phyloP scores from a whole-genome alignment of 768 basidiomycete species.

The Boletus insuetus region DNA sequence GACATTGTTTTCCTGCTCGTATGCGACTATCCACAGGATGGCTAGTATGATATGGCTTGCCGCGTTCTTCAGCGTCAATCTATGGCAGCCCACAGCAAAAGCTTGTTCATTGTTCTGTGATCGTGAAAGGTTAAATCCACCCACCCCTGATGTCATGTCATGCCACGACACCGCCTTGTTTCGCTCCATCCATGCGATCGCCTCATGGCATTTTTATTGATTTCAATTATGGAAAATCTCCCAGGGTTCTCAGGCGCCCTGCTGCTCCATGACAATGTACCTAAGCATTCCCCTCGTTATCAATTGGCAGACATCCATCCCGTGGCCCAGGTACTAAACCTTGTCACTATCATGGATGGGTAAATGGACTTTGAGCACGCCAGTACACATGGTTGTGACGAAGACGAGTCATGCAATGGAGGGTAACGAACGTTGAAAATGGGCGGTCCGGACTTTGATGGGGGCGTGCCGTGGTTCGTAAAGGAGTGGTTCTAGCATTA shows the following conservation, averaged over 20 bases:
- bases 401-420: not conserved
- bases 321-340: conserved; percentile 5
- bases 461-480: not conserved
- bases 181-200: conserved; percentile 23
- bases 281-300: not conserved
- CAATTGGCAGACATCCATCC: conserved; percentile 15
- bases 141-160: conserved; percentile 17
- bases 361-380: not conserved
- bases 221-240: conserved; percentile 12
- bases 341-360: not conserved
- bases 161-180: conserved; percentile 12
- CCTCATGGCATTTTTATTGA: conserved; percentile 24
- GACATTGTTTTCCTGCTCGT: not conserved
- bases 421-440: conserved; percentile 1
- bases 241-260: too few species aligned
- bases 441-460: conserved; percentile 1
- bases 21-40: conserved; percentile 16
- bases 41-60: conserved; percentile 1
- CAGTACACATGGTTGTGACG: not conserved
- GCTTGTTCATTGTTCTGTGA: not conserved
- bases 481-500: not conserved
- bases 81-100: conserved; percentile 3
- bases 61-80: not conserved
- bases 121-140: conserved; percentile 21
- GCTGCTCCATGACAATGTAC: not conserved